phyloP scores from a whole-genome alignment of 108 stramenopile genomes.

The Schizochytrium sp. region DNA sequence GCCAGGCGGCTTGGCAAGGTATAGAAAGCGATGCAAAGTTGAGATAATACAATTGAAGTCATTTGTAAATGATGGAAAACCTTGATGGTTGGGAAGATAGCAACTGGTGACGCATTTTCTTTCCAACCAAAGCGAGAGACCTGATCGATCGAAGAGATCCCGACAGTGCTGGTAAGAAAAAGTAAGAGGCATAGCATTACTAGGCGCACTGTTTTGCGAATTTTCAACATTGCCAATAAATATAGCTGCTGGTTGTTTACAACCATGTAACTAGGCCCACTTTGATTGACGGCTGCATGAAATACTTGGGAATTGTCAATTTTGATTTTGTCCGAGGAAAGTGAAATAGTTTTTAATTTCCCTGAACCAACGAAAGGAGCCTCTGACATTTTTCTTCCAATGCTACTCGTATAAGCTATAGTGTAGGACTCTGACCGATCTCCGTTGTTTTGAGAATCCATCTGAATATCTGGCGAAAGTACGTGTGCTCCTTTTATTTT shows the following conservation, averaged over 20 bases:
- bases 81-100: slow-evolving; percentile 19
- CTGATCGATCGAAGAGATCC: slow-evolving; percentile 41
- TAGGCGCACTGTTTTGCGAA: slow-evolving; percentile 14
- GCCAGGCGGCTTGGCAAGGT: not conserved
- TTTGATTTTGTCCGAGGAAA: too few relatives aligned
- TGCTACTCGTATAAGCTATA: too few relatives aligned
- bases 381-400: too few relatives aligned
- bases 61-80: slow-evolving; percentile 51
- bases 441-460: too few relatives aligned
- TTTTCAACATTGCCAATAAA: slow-evolving; percentile 24
- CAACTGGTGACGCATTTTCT: not conserved
- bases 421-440: too few relatives aligned
- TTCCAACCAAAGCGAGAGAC: slow-evolving; percentile 25
- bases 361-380: too few relatives aligned
- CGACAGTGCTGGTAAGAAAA: slow-evolving; percentile 13
- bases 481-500: too few relatives aligned
- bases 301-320: not conserved
- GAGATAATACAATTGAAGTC: slow-evolving; percentile 5
- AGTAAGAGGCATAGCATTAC: not conserved
- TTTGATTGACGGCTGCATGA: not conserved
- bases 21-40: not conserved
- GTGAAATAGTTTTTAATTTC: too few relatives aligned
- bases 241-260: not conserved
- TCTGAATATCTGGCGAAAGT: too few relatives aligned
- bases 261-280: not conserved